phyloP scores from a whole-genome alignment of 1,139 yeast genomes.

The Ashbya aceris region DNA sequence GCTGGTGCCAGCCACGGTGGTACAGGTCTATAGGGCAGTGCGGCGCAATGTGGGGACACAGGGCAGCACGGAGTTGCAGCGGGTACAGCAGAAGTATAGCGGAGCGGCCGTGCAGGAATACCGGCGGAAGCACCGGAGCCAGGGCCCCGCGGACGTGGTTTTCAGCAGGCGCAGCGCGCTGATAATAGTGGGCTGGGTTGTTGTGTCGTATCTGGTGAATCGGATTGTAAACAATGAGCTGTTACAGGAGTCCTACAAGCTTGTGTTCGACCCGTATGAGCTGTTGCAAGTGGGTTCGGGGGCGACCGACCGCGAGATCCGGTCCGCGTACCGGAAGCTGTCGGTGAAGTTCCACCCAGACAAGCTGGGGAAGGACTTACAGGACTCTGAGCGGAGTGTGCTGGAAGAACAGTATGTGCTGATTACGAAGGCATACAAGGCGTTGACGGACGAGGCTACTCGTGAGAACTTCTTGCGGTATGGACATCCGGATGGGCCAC shows the following conservation, averaged over 20 bases:
- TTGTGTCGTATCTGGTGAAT: constrained; percentile 43
- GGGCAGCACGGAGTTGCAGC: constrained; percentile 7
- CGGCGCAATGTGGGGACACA: constrained; percentile 9
- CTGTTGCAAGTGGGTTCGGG: constrained; percentile 65
- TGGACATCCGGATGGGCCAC: constrained; percentile 99
- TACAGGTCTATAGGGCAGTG: constrained; percentile 33
- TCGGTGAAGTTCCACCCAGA: constrained; percentile 92
- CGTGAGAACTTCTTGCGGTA: constrained; percentile 74
- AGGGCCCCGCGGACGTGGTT: not conserved
- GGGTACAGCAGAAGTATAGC: constrained; percentile 28
- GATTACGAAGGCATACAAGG: constrained; percentile 87
- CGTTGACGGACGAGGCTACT: constrained; percentile 83
- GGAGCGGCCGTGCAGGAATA: constrained; percentile 36
- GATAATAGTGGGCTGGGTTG: constrained; percentile 56
- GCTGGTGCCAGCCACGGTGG: constrained; percentile 60
- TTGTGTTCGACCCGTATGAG: constrained; percentile 81
- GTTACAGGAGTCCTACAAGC: constrained; percentile 36
- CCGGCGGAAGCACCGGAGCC: constrained; percentile 26
- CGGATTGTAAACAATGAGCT: constrained; percentile 38
- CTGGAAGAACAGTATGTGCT: constrained; percentile 73
- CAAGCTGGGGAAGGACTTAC: constrained; percentile 60
- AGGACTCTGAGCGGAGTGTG: constrained; percentile 44
- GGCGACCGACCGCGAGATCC: constrained; percentile 70
- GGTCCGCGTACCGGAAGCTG: constrained; percentile 73
- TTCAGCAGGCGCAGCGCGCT: constrained; percentile 34